phyloP scores from a whole-genome alignment of 2,329 filamentous ascomycete species.

The Pseudocercospora fuligena region DNA sequence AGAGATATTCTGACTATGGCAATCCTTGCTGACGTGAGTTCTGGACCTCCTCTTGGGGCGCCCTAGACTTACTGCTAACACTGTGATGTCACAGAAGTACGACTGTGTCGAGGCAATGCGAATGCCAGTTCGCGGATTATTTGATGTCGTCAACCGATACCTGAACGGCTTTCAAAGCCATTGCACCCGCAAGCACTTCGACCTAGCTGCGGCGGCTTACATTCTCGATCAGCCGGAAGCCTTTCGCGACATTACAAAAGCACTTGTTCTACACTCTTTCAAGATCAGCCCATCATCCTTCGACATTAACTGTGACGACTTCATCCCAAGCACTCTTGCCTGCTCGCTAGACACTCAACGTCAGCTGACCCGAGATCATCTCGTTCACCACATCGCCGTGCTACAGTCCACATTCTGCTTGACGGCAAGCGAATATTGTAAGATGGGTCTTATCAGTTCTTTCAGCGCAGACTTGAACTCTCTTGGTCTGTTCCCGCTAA shows the following conservation, averaged over 20 bases:
- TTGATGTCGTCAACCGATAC: background rate
- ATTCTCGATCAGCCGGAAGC: constrained; percentile 20
- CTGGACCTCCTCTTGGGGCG: too few species aligned
- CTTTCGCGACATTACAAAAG: constrained; percentile 21
- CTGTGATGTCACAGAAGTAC: constrained; percentile 11
- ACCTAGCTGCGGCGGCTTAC: constrained; percentile 15
- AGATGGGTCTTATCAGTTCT: too few species aligned
- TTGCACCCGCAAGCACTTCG: background rate
- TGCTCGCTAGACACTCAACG: constrained; percentile 11
- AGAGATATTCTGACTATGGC: too few species aligned
- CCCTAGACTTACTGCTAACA: background rate
- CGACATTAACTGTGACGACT: background rate
- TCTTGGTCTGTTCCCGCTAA: too few species aligned
- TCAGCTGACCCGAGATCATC: background rate
- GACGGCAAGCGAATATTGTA: too few species aligned
- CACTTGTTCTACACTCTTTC: constrained; percentile 9
- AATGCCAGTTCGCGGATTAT: background rate
- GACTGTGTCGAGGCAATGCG: constrained; percentile 17
- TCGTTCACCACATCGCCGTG: background rate
- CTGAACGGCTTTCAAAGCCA: background rate
- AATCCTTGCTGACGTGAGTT: constrained; percentile 19
- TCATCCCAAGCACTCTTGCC: too few species aligned
- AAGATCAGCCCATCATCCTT: background rate
- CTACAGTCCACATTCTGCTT: too few species aligned
- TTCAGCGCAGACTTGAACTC: too few species aligned